phyloP scores from a whole-genome alignment of 345 rosid genomes.

The Hibiscus trionum region DNA sequence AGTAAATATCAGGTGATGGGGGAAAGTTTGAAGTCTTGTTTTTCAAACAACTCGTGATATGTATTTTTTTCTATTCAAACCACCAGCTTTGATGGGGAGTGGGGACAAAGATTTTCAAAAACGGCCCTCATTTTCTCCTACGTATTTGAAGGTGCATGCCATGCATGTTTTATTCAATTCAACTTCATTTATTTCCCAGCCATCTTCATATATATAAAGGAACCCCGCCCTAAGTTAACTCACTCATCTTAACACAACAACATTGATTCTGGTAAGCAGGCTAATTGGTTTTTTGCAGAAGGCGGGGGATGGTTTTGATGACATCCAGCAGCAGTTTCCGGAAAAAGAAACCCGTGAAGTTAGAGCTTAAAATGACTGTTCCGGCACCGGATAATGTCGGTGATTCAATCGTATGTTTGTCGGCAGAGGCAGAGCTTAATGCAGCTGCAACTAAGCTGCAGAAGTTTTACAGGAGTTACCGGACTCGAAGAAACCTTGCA shows the following conservation, averaged over 20 bases:
- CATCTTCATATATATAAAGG: neutral
- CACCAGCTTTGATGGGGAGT: neutral
- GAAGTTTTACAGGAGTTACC: conserved; percentile 80
- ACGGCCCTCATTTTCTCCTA: neutral
- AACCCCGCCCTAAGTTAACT: neutral
- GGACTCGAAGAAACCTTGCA: conserved; percentile 74
- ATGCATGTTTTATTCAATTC: neutral
- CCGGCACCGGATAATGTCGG: neutral
- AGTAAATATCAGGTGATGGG: neutral
- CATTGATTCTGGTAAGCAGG: neutral
- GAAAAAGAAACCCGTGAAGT: neutral
- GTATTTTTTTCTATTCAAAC: neutral
- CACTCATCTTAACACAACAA: neutral
- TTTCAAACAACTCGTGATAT: neutral
- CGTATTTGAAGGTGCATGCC: neutral
- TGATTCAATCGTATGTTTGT: neutral
- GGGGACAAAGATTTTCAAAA: neutral
- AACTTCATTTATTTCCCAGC: neutral
- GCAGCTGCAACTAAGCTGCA: conserved; percentile 31
- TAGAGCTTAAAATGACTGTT: neutral
- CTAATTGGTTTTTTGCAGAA: neutral
- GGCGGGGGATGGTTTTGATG: neutral
- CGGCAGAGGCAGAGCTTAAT: neutral
- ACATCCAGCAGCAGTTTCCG: neutral
- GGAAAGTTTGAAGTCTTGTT: neutral